Evolutionary conservation across 1,139 yeast species (phyloP), one percentile per base, ranked within the genome.

Genomic region (Pichia cactophila): DNA sequence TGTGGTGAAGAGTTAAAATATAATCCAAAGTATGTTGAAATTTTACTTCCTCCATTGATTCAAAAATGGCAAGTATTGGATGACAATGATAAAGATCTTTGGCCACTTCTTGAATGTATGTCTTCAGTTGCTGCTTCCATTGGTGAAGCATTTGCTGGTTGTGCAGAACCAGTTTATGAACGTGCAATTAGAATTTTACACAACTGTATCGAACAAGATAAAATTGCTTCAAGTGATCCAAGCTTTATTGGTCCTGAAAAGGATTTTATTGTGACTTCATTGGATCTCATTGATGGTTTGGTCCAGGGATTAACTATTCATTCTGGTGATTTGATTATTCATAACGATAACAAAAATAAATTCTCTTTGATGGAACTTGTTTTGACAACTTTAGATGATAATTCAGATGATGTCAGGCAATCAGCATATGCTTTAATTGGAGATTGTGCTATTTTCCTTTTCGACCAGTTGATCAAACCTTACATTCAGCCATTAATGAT

Each of bases 101-200:
- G 97, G 92, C 95, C 97, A 11, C 72, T 92, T 55, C 71, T 92
- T 54, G 97, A 92, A 65, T 90, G 97, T 67, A 77, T 92, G 77
- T 87, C 97, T 5, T 81, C 90, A 11, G 85, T 92, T 43, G 95
- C 97, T 17, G 90, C 96, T 1, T 79, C 90, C 2, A 69, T 90
- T 53, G 92, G 96, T 26, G 88, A 85, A 54, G 68, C 78, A 31
- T 92, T 92, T 70, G 87, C 89, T 10, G 95, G 95, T 9, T 89
- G 83, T 70, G 97, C 97, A 0, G 75, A 85, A 11, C 86, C 92
- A 7, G 94, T 90, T n/a, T 92, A 87, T 63, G 78, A 79, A 58
- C 74, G 97, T 58, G 88, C 95, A 2, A 69, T 81, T 42, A 74
- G 80, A 51, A 86, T 92, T 44, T 70, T 92, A 50, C 71, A 78